These are phyloP conservation scores for Gracilaria gracilis DNA, from an alignment of 23 red algal genomes.

Conservation along the genomic window DNA sequence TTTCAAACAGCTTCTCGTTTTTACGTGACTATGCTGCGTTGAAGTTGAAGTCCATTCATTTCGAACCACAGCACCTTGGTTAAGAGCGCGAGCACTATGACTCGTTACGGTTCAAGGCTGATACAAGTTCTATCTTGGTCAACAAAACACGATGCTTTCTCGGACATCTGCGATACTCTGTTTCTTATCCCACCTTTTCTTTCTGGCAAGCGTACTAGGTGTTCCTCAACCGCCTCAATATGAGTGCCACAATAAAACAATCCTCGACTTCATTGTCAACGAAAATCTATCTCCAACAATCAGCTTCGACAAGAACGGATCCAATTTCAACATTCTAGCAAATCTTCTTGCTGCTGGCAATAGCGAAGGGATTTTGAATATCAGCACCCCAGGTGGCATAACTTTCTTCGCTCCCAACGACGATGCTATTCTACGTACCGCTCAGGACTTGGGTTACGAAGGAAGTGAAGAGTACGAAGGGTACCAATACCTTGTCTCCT, in stretches of 20 bases:
- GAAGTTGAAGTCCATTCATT: neutral
- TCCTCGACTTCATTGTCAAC: constrained; percentile 7
- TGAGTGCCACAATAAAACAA: constrained; percentile 21
- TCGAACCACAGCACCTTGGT: neutral
- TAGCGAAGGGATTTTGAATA: constrained; percentile 7
- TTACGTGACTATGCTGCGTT: neutral
- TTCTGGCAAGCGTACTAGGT: neutral
- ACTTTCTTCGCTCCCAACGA: constrained; percentile 68
- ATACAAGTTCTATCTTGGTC: neutral
- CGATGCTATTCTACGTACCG: constrained; percentile 39
- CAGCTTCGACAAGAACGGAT: constrained; percentile 17
- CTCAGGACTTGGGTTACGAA: constrained; percentile 30
- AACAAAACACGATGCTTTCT: neutral
- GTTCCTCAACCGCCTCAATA: constrained; percentile 15
- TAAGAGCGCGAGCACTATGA: neutral
- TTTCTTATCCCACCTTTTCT: neutral
- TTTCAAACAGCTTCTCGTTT: too few species aligned
- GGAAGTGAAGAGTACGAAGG: neutral
- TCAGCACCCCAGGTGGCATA: constrained; percentile 1
- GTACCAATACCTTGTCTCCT: constrained; percentile 11
- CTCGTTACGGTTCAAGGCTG: neutral
- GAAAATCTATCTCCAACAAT: neutral
- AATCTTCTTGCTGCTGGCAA: constrained; percentile 28
- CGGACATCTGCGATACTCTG: neutral
- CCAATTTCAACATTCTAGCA: constrained; percentile 39